These are phyloP conservation scores for Alternaria tenuissima DNA, from an alignment of 2,329 filamentous ascomycete species.

Conservation along the genomic window DNA sequence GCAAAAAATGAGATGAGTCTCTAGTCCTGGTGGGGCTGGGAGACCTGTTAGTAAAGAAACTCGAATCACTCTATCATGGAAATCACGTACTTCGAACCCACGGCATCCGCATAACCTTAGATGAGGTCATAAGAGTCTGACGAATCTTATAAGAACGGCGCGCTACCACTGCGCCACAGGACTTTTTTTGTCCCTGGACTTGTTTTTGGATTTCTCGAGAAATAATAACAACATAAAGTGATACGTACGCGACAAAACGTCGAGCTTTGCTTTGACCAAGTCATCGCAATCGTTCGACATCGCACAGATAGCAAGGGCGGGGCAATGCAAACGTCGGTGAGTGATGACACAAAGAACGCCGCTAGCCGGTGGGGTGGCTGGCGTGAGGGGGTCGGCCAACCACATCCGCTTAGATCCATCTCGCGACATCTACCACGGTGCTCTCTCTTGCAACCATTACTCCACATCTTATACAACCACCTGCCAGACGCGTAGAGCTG, in stretches of 20 bases:
- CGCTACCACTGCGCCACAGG: conserved; percentile 60
- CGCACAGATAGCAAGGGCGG: conserved; percentile 7
- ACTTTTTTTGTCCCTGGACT: conserved; percentile 33
- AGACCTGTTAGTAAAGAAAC: conserved; percentile 10
- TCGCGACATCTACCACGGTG: conserved; percentile 14
- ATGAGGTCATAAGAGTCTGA: conserved; percentile 47
- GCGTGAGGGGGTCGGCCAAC: conserved; percentile 22
- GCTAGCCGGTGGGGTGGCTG: conserved; percentile 15
- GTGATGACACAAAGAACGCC: conserved; percentile 16
- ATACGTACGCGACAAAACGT: fast-evolving
- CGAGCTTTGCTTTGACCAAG: neutral
- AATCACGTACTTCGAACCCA: conserved; percentile 46
- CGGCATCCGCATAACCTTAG: conserved; percentile 56
- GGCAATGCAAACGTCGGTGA: conserved; percentile 16
- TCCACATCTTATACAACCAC: neutral
- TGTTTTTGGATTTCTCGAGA: conserved; percentile 21
- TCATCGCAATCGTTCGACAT: neutral
- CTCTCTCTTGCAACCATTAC: neutral
- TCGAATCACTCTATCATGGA: conserved; percentile 1
- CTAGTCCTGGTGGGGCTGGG: conserved; percentile 21
- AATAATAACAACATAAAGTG: conserved; percentile 2
- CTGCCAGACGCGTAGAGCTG: neutral
- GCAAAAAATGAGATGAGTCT: conserved; percentile 14
- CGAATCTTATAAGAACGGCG: conserved; percentile 58
- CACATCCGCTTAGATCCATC: conserved; percentile 18